Evolutionary conservation across 768 basidiomycete species (phyloP), one percentile per base, ranked within the genome.

Genomic region (Pleurotus sapidus): DNA sequence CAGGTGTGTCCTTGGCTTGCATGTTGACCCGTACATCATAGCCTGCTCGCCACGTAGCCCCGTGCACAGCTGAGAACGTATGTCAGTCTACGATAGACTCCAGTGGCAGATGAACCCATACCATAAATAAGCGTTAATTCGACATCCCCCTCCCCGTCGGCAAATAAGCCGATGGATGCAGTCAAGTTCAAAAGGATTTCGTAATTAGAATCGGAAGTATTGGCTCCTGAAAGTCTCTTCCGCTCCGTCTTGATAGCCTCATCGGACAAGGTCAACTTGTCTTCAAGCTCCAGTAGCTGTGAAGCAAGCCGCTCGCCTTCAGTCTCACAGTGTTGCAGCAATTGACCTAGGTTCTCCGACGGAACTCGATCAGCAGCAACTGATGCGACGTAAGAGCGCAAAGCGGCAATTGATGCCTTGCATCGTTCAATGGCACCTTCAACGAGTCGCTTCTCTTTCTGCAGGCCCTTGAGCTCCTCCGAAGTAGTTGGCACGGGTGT

Each of bases 91-190:
- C 8, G 30, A 39, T 14, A 7, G 39, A 47, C 3, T 47, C 5
- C 12, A 5, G n/a, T 23, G n/a, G 34, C 49, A 17, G 17, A 55
- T 5, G 12, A 53, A 30, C 27, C 8, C 63, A 12, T 3, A 66
- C 67, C 65, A 43, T 68, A 68, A 2, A 65, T 59, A 20, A 68
- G 27, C 0, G 61, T 59, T 42, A 68, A 56, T 14, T 66, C 62
- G 3, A 66, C 64, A n/a, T 63, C 59, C 3, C 64, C 62, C 1
- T 55, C 62, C 17, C 34, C 46, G 27, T 67, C 30, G 1, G 64
- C 62, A 57, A 67, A 67, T 11, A 68, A 55, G 3, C 62, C 60
- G 25, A 68, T 57, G 12, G 59, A 56, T 4, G 57, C 64, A 12
- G 59, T 59, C 39, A 51, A 38, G 15, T 55, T 49, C 3, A 20